These are phyloP conservation scores for Erodium maritimum DNA, from an alignment of 345 rosid species.

Conservation along the genomic window DNA sequence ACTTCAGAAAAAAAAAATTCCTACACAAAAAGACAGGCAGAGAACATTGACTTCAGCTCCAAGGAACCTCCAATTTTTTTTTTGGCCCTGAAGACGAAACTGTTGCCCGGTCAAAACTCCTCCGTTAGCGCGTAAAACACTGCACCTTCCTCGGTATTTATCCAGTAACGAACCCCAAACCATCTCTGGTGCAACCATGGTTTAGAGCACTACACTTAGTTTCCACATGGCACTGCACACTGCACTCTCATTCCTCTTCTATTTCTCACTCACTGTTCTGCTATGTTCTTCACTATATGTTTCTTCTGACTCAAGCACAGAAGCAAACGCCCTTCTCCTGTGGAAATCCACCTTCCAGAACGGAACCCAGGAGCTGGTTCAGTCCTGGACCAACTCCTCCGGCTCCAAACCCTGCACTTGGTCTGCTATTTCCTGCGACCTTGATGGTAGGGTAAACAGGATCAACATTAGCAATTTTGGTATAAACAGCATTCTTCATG, in stretches of 20 bases:
- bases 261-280: not conserved
- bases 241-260: not conserved
- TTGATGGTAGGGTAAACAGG: slow-evolving; percentile 8
- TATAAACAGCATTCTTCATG: slow-evolving; percentile 15
- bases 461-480: slow-evolving; percentile 15
- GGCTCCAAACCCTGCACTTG: slow-evolving; percentile 4
- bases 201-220: no score
- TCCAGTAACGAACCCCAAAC: not conserved
- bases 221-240: slow-evolving; percentile 5
- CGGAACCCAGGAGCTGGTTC: slow-evolving; percentile 2
- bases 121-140: no score
- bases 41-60: no score
- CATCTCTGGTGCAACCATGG: not conserved
- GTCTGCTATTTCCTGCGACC: slow-evolving; percentile 15
- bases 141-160: no score
- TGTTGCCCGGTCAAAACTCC: no score
- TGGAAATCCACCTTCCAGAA: slow-evolving; percentile 21
- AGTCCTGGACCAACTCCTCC: slow-evolving; percentile 10
- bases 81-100: no score
- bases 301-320: not conserved
- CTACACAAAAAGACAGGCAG: no score
- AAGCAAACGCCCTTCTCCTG: slow-evolving; percentile 16
- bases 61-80: no score
- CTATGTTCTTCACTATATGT: not conserved
- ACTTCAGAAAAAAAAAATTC: no score